Evolutionary conservation across 2,329 filamentous ascomycete genomes (phyloP).

Genomic region (Podosphaera fusca): DNA sequence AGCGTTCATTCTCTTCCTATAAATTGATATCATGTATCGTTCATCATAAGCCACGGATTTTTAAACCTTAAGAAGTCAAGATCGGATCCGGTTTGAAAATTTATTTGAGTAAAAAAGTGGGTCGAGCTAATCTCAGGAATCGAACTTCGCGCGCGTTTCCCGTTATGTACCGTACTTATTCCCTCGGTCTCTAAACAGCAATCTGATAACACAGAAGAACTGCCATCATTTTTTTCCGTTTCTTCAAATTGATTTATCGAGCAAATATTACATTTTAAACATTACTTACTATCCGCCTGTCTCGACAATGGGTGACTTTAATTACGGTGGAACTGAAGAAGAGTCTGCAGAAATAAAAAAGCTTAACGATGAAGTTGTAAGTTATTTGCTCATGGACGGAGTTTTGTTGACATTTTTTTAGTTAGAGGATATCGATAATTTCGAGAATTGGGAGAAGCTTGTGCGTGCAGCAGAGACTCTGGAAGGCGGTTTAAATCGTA

Average conservation of each 20-base stretch:
- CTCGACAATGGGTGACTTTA: conserved; percentile 43
- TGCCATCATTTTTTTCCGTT: background rate
- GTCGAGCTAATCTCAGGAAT: background rate
- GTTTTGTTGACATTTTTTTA: conserved; percentile 6
- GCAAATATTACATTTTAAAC: background rate
- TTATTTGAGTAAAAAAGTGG: background rate
- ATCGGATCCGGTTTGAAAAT: background rate
- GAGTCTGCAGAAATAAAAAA: conserved; percentile 66
- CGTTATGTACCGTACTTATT: background rate
- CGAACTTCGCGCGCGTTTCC: background rate
- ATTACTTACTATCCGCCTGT: background rate
- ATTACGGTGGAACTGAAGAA: conserved; percentile 53
- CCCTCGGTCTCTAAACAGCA: background rate
- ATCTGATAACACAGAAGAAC: background rate
- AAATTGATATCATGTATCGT: conserved; percentile 28
- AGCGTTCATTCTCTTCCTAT: conserved; percentile 49
- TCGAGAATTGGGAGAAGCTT: conserved; percentile 86
- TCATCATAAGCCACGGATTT: conserved; percentile 34
- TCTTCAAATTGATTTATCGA: background rate
- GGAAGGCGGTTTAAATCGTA: conserved; percentile 84
- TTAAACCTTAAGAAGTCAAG: conserved; percentile 13
- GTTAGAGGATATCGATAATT: conserved; percentile 55
- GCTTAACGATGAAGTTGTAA: conserved; percentile 54
- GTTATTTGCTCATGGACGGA: conserved; percentile 16
- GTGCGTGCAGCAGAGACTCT: conserved; percentile 61